A percentile compares a stretch with the other conserved stretches of the same genome.
These are phyloP conservation scores for Dictyostelium firmibasis DNA, from an alignment of 78 protist species.

Conservation along the genomic window DNA sequence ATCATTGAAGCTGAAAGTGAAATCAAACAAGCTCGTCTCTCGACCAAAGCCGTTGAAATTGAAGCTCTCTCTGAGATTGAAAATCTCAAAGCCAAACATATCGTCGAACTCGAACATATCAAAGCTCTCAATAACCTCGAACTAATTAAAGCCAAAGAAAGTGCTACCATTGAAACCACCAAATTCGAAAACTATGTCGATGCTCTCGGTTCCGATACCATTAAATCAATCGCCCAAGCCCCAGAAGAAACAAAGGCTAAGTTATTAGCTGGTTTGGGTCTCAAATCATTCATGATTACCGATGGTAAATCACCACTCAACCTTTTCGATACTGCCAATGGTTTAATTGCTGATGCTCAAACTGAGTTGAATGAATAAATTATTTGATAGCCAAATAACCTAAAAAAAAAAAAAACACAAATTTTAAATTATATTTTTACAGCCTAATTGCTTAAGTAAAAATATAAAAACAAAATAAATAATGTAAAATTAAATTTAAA, in stretches of 20 bases:
- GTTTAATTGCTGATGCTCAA: background rate
- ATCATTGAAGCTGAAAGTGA: conserved; percentile 83
- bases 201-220: conserved; percentile 88
- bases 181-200: conserved; percentile 70
- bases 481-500: background rate
- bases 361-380: background rate
- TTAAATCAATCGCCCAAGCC: conserved; percentile 87
- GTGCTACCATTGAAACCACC: conserved; percentile 80
- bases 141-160: conserved; percentile 30
- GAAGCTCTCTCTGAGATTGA: conserved; percentile 68
- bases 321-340: conserved; percentile 86
- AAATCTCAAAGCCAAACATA: conserved; percentile 18
- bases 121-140: conserved; percentile 67
- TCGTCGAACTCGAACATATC: conserved; percentile 75
- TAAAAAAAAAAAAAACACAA: background rate
- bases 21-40: conserved; percentile 83
- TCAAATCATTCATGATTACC: conserved; percentile 85
- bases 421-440: background rate
- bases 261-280: conserved; percentile 83
- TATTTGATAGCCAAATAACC: too few relatives aligned
- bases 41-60: conserved; percentile 74
- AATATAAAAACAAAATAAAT: background rate
- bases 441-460: background rate
- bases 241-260: conserved; percentile 91
- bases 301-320: conserved; percentile 90